phyloP scores from a whole-genome alignment of 2,329 filamentous ascomycete genomes.

The Penicillium sp. region DNA sequence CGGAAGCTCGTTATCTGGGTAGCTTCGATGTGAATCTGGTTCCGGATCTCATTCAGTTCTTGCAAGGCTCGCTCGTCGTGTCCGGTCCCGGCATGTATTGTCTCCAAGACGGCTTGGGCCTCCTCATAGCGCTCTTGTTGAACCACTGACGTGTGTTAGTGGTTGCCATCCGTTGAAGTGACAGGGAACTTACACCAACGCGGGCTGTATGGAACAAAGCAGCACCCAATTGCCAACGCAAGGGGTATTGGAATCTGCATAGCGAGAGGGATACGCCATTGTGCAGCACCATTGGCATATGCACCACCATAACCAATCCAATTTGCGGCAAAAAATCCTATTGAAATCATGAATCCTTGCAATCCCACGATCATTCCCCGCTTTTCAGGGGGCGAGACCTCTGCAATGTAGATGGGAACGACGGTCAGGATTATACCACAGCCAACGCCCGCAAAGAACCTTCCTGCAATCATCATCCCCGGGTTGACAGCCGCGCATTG shows the following conservation, averaged over 20 bases:
- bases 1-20: conserved; percentile 14
- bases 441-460: conserved; percentile 27
- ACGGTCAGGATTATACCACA: conserved; percentile 26
- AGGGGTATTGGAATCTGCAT: conserved; percentile 25
- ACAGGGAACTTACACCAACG: conserved; percentile 20
- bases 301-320: conserved; percentile 46
- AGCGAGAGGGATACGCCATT: conserved; percentile 25
- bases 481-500: conserved; percentile 26
- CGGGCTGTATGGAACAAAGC: conserved; percentile 25
- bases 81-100: neutral
- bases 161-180: neutral
- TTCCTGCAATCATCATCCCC: conserved; percentile 29
- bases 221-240: conserved; percentile 20
- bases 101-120: conserved; percentile 12
- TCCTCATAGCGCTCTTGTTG: conserved; percentile 20
- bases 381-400: conserved; percentile 34
- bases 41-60: conserved; percentile 21
- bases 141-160: conserved; percentile 11
- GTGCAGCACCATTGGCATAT: conserved; percentile 22
- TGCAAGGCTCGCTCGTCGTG: conserved; percentile 4
- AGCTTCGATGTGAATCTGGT: conserved; percentile 21
- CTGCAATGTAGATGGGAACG: conserved; percentile 32
- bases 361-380: conserved; percentile 36
- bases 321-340: conserved; percentile 46
- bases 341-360: conserved; percentile 41